These are phyloP conservation scores for Blumeriella jaapii DNA, from an alignment of 2,329 filamentous ascomycete genomes.

Conservation along the genomic window DNA sequence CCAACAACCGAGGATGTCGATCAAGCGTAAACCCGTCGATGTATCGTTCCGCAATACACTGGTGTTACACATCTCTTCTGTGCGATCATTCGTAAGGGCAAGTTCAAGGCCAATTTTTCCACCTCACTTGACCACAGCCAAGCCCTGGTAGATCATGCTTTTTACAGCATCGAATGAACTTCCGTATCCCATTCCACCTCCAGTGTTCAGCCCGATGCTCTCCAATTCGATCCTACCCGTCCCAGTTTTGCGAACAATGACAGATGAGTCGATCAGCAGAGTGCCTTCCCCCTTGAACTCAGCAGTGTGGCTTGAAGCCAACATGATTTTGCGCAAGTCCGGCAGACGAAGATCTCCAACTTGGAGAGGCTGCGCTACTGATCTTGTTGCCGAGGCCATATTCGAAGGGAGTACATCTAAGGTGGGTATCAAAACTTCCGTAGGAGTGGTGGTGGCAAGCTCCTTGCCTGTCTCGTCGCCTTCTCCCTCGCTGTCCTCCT, in stretches of 20 bases:
- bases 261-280: slow-evolving; percentile 75
- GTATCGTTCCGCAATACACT: slow-evolving; percentile 11
- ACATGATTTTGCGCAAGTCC: slow-evolving; percentile 76
- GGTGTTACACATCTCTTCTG: slow-evolving; percentile 10
- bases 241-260: slow-evolving; percentile 79
- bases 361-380: slow-evolving; percentile 77
- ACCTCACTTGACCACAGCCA: slow-evolving; percentile 70
- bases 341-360: slow-evolving; percentile 87
- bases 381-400: slow-evolving; percentile 61
- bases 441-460: slow-evolving; percentile 11
- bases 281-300: slow-evolving; percentile 93
- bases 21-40: slow-evolving; percentile 4
- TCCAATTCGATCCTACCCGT: slow-evolving; percentile 85
- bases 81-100: too few relatives aligned
- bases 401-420: slow-evolving; percentile 41
- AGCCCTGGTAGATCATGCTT: slow-evolving; percentile 81
- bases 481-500: slow-evolving; percentile 33
- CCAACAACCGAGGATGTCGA: background rate
- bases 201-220: slow-evolving; percentile 47
- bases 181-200: slow-evolving; percentile 32
- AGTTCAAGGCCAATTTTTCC: too few relatives aligned
- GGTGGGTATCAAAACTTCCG: slow-evolving; percentile 18
- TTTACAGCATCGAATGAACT: slow-evolving; percentile 80
- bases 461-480: slow-evolving; percentile 25
- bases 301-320: slow-evolving; percentile 68